These are phyloP conservation scores for Gonium pectorale DNA, from an alignment of 139 green algal genomes.

Conservation along the genomic window DNA sequence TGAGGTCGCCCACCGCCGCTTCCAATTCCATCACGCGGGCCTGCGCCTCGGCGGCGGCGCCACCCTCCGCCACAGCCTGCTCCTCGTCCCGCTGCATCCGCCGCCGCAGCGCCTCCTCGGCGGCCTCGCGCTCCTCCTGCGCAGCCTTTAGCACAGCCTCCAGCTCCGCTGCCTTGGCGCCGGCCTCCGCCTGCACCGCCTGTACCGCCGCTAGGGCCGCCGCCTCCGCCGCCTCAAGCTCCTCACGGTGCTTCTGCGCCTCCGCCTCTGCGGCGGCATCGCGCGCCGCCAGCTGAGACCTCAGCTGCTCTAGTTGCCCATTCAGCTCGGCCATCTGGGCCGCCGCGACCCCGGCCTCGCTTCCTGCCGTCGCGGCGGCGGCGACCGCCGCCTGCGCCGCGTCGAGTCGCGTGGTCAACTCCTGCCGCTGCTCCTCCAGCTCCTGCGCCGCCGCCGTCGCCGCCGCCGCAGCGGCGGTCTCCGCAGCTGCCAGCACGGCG, in stretches of 20 bases:
- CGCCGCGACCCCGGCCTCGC: too few species aligned
- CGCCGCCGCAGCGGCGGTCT: background rate
- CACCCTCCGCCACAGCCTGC: background rate
- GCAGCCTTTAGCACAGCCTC: background rate
- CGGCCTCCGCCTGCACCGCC: background rate
- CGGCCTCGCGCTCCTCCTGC: background rate
- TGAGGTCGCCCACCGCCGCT: too few species aligned
- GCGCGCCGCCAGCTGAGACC: background rate
- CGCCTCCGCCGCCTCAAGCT: background rate
- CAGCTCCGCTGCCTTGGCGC: background rate
- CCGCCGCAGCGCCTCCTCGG: background rate
- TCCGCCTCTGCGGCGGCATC: background rate
- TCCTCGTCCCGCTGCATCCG: background rate
- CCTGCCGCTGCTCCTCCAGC: background rate
- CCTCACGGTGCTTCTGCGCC: background rate
- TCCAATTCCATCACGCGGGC: background rate
- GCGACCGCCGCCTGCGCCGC: too few species aligned
- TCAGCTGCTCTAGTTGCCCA: background rate
- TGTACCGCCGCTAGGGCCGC: background rate
- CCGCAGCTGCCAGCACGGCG: background rate
- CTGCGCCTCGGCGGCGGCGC: background rate
- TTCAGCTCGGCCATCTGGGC: background rate
- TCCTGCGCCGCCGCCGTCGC: too few species aligned
- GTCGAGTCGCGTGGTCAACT: background rate
- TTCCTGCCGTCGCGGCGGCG: too few species aligned